Base-by-base conservation (phyloP, 2,329 filamentous ascomycete genomes). In the Alternaria longipes region DNA sequence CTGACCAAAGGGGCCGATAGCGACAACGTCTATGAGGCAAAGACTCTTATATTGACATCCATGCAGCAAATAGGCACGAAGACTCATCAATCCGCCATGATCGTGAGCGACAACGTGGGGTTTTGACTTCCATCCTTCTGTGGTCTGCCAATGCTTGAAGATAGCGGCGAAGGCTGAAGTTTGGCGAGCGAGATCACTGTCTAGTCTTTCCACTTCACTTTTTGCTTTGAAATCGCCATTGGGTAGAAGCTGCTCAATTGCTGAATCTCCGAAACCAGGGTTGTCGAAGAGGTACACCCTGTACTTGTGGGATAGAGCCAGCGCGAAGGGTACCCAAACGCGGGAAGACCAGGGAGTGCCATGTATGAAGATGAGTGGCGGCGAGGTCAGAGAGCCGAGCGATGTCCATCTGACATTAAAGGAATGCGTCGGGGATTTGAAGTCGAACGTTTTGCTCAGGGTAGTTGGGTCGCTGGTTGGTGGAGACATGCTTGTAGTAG, bases 301-400 rank as follows among this genome's bases (percentile, higher is more conserved):
- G 42, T 59, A 68, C 22, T 60, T 28, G 12, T 54, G 54, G 5
- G 66, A 66, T 24, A 70, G 47, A 28, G 65, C 55, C 12, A 60
- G 54, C 5, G 68, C 66, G 42, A 62, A 62, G n/a, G 66, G 62
- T 4, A 20, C 16, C 66, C 67, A 71, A 45, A 68, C 63, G 16
- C 56, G 67, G 12, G 64, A 69, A n/a, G 64, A 64, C 68, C 68
- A 70, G n/a, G 68, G 66, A 2, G 68, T 70, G n/a, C 68, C 68
- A 36, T 70, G 68, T 32, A 70, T 65, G 50, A 69, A 68, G 46
- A 68, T 54, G 5, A 70, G 50, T 20, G 66, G 68, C 30, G 55
- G 63, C 5, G 52, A 57, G 8, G 22, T 22, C 8, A 54, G 45
- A 30, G 49, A 11, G 38, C 68, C 66, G 5, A 70, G 50, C 2